Evolutionary conservation across 768 basidiomycete species (phyloP).

Genomic region (Rubroboletus satanas): DNA sequence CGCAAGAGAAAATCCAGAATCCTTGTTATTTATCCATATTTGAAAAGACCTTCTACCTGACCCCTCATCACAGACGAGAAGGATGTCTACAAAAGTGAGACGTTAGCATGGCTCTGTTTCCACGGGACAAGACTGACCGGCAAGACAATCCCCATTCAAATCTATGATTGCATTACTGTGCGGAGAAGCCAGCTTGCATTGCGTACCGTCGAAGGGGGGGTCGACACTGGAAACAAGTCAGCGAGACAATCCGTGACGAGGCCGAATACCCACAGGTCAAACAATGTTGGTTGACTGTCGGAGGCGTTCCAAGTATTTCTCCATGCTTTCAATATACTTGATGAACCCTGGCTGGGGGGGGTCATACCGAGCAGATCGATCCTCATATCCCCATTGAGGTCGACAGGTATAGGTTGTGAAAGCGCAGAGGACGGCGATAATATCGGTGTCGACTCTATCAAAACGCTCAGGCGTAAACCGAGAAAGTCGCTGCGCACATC

Average conservation of each 20-base stretch:
- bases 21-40: constrained; percentile 89
- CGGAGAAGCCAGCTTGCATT: constrained; percentile 79
- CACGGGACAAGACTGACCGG: constrained; percentile 45
- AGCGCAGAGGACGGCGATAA: constrained; percentile 59
- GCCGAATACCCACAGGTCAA: constrained; percentile 54
- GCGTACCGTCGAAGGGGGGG: constrained; percentile 56
- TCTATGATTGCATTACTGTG: constrained; percentile 96
- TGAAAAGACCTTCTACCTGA: constrained; percentile 66
- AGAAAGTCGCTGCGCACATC: background rate
- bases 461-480: background rate
- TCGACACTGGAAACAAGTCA: constrained; percentile 41
- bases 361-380: constrained; percentile 80
- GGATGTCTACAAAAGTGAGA: constrained; percentile 57
- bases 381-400: constrained; percentile 83
- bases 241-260: background rate
- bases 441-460: constrained; percentile 37
- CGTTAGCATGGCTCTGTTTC: background rate
- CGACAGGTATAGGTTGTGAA: constrained; percentile 82
- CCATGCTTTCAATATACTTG: constrained; percentile 62
- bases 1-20: constrained; percentile 65
- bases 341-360: constrained; percentile 35
- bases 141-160: constrained; percentile 92
- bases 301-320: constrained; percentile 74
- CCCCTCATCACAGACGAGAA: constrained; percentile 78
- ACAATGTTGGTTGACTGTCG: constrained; percentile 47